These are phyloP conservation scores for Colletotrichum tofieldiae DNA, from an alignment of 2,329 filamentous ascomycete genomes.

Conservation along the genomic window DNA sequence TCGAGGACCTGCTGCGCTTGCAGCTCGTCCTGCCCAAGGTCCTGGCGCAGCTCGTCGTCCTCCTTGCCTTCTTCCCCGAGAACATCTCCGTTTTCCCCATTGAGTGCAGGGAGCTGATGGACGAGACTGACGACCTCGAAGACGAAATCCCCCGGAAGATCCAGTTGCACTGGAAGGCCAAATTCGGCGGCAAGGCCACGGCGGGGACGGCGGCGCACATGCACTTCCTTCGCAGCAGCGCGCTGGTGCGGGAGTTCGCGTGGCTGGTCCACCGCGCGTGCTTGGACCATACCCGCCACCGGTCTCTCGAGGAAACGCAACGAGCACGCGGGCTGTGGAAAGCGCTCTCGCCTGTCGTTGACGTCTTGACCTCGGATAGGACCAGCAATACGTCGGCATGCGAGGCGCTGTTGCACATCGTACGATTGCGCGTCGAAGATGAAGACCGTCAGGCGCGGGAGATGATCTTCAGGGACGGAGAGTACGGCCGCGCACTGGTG, in stretches of 20 bases:
- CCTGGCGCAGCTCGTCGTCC: conserved; percentile 39
- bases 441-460: conserved; percentile 10
- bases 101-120: not conserved
- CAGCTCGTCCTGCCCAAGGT: conserved; percentile 36
- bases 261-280: not conserved
- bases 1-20: conserved; percentile 45
- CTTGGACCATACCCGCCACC: not conserved
- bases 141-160: not conserved
- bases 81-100: not conserved
- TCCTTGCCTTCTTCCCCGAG: conserved; percentile 39
- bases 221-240: conserved; percentile 13
- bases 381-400: not conserved
- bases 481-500: conserved; percentile 8
- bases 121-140: not conserved
- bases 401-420: not conserved
- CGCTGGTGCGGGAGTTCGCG: conserved; percentile 19
- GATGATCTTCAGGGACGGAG: not conserved
- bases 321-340: not conserved
- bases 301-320: not conserved
- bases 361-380: not conserved
- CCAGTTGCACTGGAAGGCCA: not conserved
- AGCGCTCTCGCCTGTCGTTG: not conserved
- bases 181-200: not conserved
- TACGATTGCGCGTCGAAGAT: not conserved
- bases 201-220: not conserved